These are phyloP conservation scores for Cymodocea nodosa DNA, from an alignment of 116 monocot genomes.

Conservation along the genomic window DNA sequence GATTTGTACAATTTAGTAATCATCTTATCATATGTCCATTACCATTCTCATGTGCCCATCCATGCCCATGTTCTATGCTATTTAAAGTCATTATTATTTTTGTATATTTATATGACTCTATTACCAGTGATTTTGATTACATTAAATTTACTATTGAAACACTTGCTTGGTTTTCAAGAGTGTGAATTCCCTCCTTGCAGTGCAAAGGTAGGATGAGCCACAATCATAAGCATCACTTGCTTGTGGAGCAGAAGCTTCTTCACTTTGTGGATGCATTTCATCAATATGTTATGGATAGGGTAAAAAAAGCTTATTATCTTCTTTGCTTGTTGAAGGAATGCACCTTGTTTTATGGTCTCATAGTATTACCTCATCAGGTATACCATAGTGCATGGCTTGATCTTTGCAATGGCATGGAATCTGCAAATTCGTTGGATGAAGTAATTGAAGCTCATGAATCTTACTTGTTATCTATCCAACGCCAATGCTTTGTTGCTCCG, in stretches of 20 bases:
- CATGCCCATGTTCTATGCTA: too few relatives aligned
- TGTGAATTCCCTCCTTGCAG: conserved; percentile 12
- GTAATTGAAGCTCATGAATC: conserved; percentile 88
- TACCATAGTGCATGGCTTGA: conserved; percentile 94
- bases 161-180: neutral
- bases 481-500: conserved; percentile 85
- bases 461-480: conserved; percentile 84
- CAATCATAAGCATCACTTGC: conserved; percentile 64
- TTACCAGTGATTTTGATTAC: conserved; percentile 2
- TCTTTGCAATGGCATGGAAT: conserved; percentile 68
- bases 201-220: conserved; percentile 22
- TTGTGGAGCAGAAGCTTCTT: conserved; percentile 84
- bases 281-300: conserved; percentile 98
- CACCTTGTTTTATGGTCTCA: neutral
- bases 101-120: too few relatives aligned
- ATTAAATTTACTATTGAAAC: neutral
- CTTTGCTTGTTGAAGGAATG: neutral
- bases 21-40: too few relatives aligned
- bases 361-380: conserved; percentile 33
- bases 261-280: conserved; percentile 99
- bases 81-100: too few relatives aligned
- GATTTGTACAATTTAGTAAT: too few relatives aligned
- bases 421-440: conserved; percentile 79
- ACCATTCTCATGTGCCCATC: too few relatives aligned
- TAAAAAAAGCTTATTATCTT: conserved; percentile 11